These are phyloP conservation scores for Rubus idaeus DNA, from an alignment of 306 rosid species.

Conservation along the genomic window DNA sequence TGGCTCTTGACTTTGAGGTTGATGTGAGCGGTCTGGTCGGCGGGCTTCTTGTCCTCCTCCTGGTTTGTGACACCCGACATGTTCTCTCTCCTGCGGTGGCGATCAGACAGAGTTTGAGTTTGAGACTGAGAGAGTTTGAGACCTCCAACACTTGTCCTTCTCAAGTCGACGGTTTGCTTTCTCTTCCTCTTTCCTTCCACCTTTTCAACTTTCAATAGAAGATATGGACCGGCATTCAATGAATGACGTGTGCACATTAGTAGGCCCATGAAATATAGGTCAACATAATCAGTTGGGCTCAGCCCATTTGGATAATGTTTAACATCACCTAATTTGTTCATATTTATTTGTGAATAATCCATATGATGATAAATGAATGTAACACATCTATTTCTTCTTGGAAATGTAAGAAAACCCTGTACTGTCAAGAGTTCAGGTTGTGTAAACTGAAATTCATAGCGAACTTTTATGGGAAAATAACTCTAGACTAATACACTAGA, in stretches of 20 bases:
- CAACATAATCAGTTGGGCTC: neutral
- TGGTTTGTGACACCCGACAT: constrained; percentile 47
- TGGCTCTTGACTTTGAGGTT: constrained; percentile 57
- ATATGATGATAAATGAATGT: no score
- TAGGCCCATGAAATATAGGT: neutral
- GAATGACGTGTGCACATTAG: neutral
- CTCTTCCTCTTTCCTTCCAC: neutral
- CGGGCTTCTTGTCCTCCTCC: constrained; percentile 51
- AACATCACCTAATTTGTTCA: no score
- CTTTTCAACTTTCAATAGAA: neutral
- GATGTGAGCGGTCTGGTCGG: constrained; percentile 45
- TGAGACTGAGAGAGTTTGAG: no score
- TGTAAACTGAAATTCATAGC: no score
- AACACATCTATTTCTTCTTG: no score
- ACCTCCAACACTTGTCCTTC: neutral
- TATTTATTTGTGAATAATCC: no score
- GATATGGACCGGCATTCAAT: neutral
- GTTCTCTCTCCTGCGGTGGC: neutral
- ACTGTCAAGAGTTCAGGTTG: no score
- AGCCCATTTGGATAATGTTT: neutral
- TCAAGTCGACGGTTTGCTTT: neutral
- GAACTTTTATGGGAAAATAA: no score
- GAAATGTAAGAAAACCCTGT: no score
- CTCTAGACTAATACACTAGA: no score
- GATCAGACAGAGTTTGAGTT: neutral